Conservation (phyloP, 768 basidiomycete genomes). For the Collybia nuda region DNA sequence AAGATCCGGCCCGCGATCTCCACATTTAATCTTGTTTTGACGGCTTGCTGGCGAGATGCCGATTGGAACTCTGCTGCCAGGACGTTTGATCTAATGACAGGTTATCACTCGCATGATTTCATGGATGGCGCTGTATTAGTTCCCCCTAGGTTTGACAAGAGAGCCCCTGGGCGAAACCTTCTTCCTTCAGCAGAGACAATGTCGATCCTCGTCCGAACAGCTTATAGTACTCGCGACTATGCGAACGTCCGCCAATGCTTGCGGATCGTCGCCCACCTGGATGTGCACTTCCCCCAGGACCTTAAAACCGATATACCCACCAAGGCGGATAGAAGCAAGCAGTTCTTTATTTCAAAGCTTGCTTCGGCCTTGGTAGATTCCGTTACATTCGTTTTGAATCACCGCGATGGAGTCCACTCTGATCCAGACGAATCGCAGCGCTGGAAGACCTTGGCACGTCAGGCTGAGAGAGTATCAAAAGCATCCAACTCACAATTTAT, state of each 20-base stretch:
- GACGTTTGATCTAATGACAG: constrained; percentile 73
- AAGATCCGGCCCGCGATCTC: constrained; percentile 45
- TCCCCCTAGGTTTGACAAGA: constrained; percentile 40
- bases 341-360: constrained; percentile 49
- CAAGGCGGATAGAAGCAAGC: constrained; percentile 30
- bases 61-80: constrained; percentile 63
- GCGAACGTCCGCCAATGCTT: constrained; percentile 59
- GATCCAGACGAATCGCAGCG: constrained; percentile 21
- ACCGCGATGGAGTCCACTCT: constrained; percentile 12
- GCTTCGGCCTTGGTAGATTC: constrained; percentile 42
- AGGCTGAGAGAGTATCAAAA: constrained; percentile 13
- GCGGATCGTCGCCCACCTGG: constrained; percentile 54
- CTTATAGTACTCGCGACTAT: constrained; percentile 48
- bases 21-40: constrained; percentile 63
- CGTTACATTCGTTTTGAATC: constrained; percentile 31
- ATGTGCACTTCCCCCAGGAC: constrained; percentile 27
- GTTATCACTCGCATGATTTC: constrained; percentile 55
- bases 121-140: constrained; percentile 40
- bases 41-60: constrained; percentile 58
- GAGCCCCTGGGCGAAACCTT: constrained; percentile 42
- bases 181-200: constrained; percentile 52
- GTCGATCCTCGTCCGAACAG: constrained; percentile 56
- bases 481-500: constrained; percentile 12
- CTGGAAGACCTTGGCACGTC: constrained; percentile 26
- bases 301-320: constrained; percentile 23